phyloP scores from a whole-genome alignment of 352 stramenopile species.

The Globisporangium megalacanthum region DNA sequence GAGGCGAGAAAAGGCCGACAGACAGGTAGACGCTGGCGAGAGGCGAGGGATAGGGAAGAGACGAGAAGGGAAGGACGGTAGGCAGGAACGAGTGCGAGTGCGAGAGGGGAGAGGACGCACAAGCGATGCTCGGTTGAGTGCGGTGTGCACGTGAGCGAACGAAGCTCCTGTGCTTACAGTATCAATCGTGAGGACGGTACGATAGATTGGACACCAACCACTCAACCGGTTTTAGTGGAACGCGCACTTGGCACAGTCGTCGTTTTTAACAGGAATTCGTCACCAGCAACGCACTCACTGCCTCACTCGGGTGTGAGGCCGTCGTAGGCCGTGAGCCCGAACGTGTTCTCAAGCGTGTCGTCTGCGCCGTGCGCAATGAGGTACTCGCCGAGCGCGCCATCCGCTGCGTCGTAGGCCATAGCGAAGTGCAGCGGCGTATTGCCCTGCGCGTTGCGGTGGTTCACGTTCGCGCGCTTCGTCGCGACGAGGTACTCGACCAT shows the following conservation, averaged over 20 bases:
- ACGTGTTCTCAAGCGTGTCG: constrained; percentile 93
- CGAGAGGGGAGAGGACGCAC: too few relatives aligned
- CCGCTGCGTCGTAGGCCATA: constrained; percentile 86
- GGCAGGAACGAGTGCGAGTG: too few relatives aligned
- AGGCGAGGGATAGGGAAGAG: neutral
- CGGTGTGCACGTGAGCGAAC: too few relatives aligned
- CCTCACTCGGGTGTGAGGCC: constrained; percentile 58
- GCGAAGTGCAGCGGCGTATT: constrained; percentile 94
- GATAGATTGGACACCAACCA: neutral
- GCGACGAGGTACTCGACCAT: constrained; percentile 87
- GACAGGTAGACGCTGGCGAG: neutral
- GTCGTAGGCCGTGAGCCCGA: constrained; percentile 92
- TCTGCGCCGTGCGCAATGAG: constrained; percentile 91
- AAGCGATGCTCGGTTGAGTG: too few relatives aligned
- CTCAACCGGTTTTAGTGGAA: neutral
- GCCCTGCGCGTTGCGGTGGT: constrained; percentile 88
- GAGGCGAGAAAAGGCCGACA: neutral
- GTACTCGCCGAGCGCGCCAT: constrained; percentile 88
- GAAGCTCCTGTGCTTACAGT: neutral
- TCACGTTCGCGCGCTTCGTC: constrained; percentile 79
- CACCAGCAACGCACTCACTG: too few relatives aligned
- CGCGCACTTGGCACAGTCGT: neutral
- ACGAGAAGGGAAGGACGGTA: too few relatives aligned
- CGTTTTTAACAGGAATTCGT: neutral
- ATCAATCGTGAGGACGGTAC: neutral